Conservation (phyloP, 2,329 filamentous ascomycete genomes). For the Erysiphe pulchra region DNA sequence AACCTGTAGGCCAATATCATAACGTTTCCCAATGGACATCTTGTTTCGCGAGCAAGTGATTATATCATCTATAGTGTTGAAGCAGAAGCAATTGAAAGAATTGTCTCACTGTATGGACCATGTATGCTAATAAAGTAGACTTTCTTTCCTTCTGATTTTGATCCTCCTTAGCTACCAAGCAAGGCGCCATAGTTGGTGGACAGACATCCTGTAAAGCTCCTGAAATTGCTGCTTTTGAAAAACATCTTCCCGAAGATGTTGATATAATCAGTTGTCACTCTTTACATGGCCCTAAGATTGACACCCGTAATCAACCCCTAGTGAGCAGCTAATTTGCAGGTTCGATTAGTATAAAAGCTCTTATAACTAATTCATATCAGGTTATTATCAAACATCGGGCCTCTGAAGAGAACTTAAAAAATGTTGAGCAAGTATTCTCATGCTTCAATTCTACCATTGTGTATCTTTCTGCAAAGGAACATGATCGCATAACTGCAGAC, state of each 20-base stretch:
- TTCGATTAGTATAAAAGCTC: not conserved
- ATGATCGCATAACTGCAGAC: conserved; percentile 93
- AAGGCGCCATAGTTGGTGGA: conserved; percentile 83
- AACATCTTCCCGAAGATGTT: conserved; percentile 64
- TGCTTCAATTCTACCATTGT: conserved; percentile 74
- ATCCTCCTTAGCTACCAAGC: conserved; percentile 49
- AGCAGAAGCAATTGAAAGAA: conserved; percentile 65
- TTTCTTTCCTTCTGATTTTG: conserved; percentile 3
- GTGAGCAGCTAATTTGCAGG: conserved; percentile 19
- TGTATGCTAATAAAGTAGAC: conserved; percentile 32
- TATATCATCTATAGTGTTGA: conserved; percentile 98
- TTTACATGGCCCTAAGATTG: conserved; percentile 75
- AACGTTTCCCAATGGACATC: conserved; percentile 81
- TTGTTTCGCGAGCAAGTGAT: conserved; percentile 88
- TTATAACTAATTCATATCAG: conserved; percentile 13
- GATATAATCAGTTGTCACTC: conserved; percentile 93
- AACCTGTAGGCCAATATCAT: conserved; percentile 48
- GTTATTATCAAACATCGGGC: conserved; percentile 80
- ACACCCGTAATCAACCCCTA: conserved; percentile 69
- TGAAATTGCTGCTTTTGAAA: conserved; percentile 81
- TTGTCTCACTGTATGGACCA: conserved; percentile 73
- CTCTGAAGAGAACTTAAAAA: conserved; percentile 44
- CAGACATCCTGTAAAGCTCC: conserved; percentile 97
- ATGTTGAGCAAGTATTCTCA: conserved; percentile 57
- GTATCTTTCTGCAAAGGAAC: conserved; percentile 60